Conservation (phyloP, 345 rosid genomes). For the Anastatica hierochuntica region DNA sequence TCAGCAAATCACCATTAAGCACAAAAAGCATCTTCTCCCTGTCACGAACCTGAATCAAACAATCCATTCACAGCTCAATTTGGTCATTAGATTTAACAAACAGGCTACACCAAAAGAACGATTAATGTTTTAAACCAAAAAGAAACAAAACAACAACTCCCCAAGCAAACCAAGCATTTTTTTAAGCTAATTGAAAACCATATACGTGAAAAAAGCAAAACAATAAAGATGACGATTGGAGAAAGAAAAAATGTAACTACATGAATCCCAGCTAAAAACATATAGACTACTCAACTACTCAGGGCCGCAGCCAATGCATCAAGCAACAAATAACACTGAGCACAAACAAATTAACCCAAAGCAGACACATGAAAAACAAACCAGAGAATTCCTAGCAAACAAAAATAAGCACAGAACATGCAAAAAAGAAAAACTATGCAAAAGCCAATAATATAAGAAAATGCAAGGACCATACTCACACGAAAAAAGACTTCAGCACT, state of each 20-base stretch:
- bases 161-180: not conserved
- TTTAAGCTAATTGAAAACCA: not conserved
- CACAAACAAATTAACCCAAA: not conserved
- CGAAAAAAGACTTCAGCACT: not conserved
- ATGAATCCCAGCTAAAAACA: too few species aligned
- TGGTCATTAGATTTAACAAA: constrained; percentile 33
- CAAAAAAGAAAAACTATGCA: too few species aligned
- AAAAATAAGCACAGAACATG: not conserved
- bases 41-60: constrained; percentile 83
- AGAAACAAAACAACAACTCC: too few species aligned
- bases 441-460: not conserved
- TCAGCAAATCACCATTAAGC: constrained; percentile 73
- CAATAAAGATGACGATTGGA: too few species aligned
- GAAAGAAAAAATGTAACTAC: too few species aligned
- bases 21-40: constrained; percentile 77
- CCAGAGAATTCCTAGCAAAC: not conserved
- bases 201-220: not conserved
- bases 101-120: not conserved
- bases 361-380: too few species aligned
- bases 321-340: not conserved
- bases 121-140: too few species aligned
- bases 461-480: not conserved
- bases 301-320: not conserved
- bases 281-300: not conserved
- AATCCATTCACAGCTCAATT: constrained; percentile 53